These are phyloP conservation scores for Picea sitchensis DNA, from an alignment of 75 land plant genomes.

Conservation along the genomic window DNA sequence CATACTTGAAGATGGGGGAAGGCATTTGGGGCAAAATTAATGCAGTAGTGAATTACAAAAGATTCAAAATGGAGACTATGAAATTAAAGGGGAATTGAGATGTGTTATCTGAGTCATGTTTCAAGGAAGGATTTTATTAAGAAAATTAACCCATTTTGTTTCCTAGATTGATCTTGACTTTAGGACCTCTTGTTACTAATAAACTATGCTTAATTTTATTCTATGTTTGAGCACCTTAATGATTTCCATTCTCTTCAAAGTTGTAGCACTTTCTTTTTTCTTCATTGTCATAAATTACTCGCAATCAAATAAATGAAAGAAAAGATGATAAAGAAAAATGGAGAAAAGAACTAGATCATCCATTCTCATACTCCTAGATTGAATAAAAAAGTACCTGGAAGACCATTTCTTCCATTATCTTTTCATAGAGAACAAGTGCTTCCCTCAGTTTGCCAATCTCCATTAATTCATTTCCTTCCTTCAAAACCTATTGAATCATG, in stretches of 20 bases:
- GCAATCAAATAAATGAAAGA: background rate
- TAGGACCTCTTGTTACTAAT: background rate
- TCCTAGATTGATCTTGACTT: background rate
- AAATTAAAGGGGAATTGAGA: background rate
- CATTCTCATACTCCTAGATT: background rate
- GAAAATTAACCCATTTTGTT: background rate
- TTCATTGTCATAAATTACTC: background rate
- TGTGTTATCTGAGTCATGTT: background rate
- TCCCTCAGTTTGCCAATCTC: slow-evolving; percentile 61
- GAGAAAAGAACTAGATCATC: background rate
- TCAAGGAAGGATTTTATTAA: background rate
- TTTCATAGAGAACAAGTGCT: slow-evolving; percentile 62
- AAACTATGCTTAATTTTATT: background rate
- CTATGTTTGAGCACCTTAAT: background rate
- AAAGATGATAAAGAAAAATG: background rate
- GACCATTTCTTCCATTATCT: slow-evolving; percentile 60
- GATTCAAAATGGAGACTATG: background rate
- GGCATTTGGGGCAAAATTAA: background rate
- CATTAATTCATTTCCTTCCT: slow-evolving; percentile 67
- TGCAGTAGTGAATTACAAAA: background rate
- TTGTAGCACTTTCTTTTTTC: background rate
- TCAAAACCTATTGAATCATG: slow-evolving; percentile 38
- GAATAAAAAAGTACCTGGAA: slow-evolving; percentile 52
- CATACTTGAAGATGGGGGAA: background rate
- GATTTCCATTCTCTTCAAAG: background rate